Conservation (phyloP, 2,329 filamentous ascomycete genomes). For the Clonostachys rosea region DNA sequence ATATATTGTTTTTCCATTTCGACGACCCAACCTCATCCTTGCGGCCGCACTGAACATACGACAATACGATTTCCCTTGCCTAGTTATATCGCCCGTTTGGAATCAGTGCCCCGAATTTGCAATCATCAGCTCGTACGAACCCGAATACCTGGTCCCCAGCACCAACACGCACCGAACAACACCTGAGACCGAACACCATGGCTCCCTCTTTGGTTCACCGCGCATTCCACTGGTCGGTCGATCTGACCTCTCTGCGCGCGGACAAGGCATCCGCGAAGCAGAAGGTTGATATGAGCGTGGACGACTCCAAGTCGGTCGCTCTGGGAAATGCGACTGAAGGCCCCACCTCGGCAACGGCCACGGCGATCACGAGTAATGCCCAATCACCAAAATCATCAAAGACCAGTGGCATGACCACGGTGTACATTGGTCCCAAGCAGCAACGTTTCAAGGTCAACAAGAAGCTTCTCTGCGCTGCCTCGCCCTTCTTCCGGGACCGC, state of each 20-base stretch:
- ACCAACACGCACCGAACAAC: no score
- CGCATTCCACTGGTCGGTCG: not conserved
- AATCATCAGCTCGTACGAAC: no score
- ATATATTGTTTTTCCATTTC: no score
- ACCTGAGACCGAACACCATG: not conserved
- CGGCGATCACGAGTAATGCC: not conserved
- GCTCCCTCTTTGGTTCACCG: not conserved
- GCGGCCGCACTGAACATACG: no score
- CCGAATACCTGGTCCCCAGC: no score
- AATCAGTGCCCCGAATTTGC: no score
- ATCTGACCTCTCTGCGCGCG: not conserved
- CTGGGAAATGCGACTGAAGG: not conserved
- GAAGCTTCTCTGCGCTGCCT: slow-evolving; percentile 38
- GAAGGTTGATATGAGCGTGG: not conserved
- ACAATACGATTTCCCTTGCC: no score
- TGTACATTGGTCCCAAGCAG: slow-evolving; percentile 36
- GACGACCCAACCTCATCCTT: no score
- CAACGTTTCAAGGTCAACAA: slow-evolving; percentile 35
- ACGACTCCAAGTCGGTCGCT: not conserved
- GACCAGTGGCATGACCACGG: slow-evolving; percentile 15
- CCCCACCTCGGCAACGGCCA: not conserved
- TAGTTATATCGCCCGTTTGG: no score
- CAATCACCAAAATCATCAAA: not conserved
- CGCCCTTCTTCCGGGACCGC: slow-evolving; percentile 41
- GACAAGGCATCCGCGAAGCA: not conserved